Percentiles rank a stretch among this genome's conserved stretches.
These are phyloP conservation scores for Leccinum uliginosum DNA, from an alignment of 768 basidiomycete species.

Conservation along the genomic window DNA sequence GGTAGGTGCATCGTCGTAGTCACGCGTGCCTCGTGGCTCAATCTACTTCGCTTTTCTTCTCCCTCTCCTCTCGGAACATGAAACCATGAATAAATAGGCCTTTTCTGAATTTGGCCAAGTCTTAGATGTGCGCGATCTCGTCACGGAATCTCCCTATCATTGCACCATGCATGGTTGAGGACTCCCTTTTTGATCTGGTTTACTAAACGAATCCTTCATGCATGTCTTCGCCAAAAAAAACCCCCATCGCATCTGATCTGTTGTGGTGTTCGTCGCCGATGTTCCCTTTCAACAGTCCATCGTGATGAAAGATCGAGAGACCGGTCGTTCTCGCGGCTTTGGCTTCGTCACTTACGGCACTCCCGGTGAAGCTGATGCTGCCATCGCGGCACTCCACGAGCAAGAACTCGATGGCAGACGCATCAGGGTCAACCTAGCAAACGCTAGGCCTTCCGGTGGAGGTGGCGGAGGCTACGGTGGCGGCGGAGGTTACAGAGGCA, in stretches of 20 bases:
- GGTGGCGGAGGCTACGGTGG: too few relatives aligned
- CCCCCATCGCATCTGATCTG: neutral
- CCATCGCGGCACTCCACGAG: conserved; percentile 44
- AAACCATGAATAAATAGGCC: conserved; percentile 26
- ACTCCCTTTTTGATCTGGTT: conserved; percentile 17
- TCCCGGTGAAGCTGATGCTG: conserved; percentile 37
- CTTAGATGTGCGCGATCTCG: conserved; percentile 44
- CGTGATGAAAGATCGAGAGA: conserved; percentile 49
- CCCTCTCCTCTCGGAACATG: conserved; percentile 1
- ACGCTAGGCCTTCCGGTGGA: conserved; percentile 28
- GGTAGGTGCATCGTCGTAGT: conserved; percentile 16
- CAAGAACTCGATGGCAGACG: conserved; percentile 52
- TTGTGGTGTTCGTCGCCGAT: conserved; percentile 3
- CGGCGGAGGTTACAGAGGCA: too few relatives aligned
- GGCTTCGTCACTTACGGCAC: conserved; percentile 44
- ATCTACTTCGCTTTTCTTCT: neutral
- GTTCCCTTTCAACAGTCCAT: conserved; percentile 22
- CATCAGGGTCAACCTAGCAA: conserved; percentile 46
- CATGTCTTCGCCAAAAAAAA: conserved; percentile 20
- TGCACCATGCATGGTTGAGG: conserved; percentile 31
- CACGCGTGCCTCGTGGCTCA: conserved; percentile 2
- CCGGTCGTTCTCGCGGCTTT: conserved; percentile 55
- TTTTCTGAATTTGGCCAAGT: conserved; percentile 44
- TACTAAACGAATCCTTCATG: conserved; percentile 24
- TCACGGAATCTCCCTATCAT: conserved; percentile 28